Percentiles rank a stretch among this genome's conserved stretches.
phyloP scores from a whole-genome alignment of 225 moss, liverwort and hornwort species.

The Pseudoscleropodium purum region DNA sequence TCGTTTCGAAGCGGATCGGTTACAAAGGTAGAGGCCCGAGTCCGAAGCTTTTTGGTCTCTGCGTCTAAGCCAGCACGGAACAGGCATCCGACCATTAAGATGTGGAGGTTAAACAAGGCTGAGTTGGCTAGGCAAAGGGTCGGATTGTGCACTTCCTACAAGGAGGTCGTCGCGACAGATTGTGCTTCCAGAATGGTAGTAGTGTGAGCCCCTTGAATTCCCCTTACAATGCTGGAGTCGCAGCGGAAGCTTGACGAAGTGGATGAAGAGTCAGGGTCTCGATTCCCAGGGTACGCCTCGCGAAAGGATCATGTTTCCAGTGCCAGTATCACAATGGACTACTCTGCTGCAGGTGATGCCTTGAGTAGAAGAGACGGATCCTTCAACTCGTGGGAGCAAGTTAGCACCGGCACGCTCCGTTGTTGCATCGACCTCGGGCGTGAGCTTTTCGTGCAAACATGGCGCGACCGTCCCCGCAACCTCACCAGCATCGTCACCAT shows the following conservation, averaged over 20 bases:
- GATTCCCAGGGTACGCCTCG: not conserved
- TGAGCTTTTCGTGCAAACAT: slow-evolving; percentile 32
- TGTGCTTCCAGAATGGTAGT: not conserved
- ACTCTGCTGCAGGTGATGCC: not conserved
- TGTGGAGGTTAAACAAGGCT: slow-evolving; percentile 21
- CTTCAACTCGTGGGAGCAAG: not conserved
- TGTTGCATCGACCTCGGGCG: slow-evolving; percentile 9
- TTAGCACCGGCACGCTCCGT: not conserved
- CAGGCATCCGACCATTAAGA: not conserved
- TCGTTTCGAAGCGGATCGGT: slow-evolving; percentile 1
- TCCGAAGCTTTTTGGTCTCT: not conserved
- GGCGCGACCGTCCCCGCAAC: slow-evolving; percentile 32
- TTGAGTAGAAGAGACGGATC: not conserved
- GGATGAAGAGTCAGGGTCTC: not conserved
- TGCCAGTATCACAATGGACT: slow-evolving; percentile 2
- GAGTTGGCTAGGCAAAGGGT: slow-evolving; percentile 17
- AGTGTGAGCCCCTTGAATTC: not conserved
- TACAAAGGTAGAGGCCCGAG: not conserved
- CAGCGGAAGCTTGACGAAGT: not conserved
- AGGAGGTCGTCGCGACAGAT: not conserved
- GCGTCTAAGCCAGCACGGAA: not conserved
- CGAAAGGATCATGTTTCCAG: slow-evolving; percentile 19
- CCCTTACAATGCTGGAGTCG: slow-evolving; percentile 30
- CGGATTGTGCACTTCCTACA: slow-evolving; percentile 1
- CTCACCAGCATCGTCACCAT: not conserved